Percentiles rank a stretch among this genome's conserved stretches.
phyloP scores from a whole-genome alignment of 768 basidiomycete genomes.

The Mycena olivaceomarginata region DNA sequence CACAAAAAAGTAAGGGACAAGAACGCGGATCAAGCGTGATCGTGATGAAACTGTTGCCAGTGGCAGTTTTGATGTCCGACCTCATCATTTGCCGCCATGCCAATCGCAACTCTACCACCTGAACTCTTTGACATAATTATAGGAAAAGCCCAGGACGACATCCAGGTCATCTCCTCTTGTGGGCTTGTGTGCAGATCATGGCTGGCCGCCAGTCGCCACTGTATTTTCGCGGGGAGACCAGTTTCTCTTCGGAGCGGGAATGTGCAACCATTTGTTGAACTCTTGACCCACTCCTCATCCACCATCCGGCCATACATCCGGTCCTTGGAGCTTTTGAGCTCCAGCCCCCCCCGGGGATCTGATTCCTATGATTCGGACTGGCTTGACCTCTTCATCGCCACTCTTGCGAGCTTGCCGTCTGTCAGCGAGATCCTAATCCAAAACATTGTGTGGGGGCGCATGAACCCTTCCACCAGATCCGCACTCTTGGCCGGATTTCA shows the following conservation, averaged over 20 bases:
- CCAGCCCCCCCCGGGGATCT: not conserved
- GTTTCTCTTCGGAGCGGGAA: constrained; percentile 32
- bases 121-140: constrained; percentile 43
- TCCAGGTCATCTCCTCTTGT: constrained; percentile 24
- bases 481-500: constrained; percentile 29
- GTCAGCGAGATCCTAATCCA: constrained; percentile 34
- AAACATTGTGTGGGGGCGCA: constrained; percentile 38
- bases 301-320: constrained; percentile 35
- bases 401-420: constrained; percentile 32
- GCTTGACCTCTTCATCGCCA: constrained; percentile 34
- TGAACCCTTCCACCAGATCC: constrained; percentile 33
- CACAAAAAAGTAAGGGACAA: no score
- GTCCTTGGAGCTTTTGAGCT: constrained; percentile 33
- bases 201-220: constrained; percentile 36
- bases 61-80: no score
- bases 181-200: constrained; percentile 42
- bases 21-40: no score
- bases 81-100: not conserved
- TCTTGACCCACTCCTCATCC: constrained; percentile 21
- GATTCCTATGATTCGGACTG: constrained; percentile 37
- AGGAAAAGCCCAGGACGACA: constrained; percentile 25
- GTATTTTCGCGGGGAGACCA: constrained; percentile 23
- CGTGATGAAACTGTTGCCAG: no score
- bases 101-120: constrained; percentile 27
- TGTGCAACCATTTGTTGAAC: constrained; percentile 28